Conservation (phyloP, 495 filamentous ascomycete species). For the Bacidia gigantensis region DNA sequence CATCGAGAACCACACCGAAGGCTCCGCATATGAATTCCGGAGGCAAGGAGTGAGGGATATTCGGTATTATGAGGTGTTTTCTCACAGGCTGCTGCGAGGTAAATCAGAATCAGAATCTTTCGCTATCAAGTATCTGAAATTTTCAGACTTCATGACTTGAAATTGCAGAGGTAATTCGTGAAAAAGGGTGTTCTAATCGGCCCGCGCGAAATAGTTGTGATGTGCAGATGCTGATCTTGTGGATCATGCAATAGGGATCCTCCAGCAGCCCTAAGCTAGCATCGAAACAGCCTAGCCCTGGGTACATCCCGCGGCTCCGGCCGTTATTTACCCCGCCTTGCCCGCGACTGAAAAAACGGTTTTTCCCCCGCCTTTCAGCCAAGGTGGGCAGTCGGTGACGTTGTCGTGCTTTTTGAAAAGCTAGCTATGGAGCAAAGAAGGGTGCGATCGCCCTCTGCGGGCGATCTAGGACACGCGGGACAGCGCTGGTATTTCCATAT, state of each 20-base stretch:
- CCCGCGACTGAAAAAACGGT: neutral
- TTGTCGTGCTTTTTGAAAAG: neutral
- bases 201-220: neutral
- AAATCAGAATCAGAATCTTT: no score
- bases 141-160: neutral
- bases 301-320: neutral
- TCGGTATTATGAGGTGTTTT: no score
- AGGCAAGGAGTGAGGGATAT: no score
- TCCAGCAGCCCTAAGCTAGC: neutral
- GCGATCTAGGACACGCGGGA: neutral
- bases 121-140: no score
- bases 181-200: neutral
- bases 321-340: neutral
- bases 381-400: neutral
- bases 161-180: neutral
- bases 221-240: neutral
- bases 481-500: neutral
- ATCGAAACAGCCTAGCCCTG: neutral
- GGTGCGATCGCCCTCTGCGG: neutral
- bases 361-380: neutral
- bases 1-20: no score
- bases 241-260: neutral
- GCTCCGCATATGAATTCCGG: no score
- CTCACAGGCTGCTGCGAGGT: no score
- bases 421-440: neutral